Base-by-base conservation (phyloP, 2,329 filamentous ascomycete genomes). In the Aspergillus hortae region DNA sequence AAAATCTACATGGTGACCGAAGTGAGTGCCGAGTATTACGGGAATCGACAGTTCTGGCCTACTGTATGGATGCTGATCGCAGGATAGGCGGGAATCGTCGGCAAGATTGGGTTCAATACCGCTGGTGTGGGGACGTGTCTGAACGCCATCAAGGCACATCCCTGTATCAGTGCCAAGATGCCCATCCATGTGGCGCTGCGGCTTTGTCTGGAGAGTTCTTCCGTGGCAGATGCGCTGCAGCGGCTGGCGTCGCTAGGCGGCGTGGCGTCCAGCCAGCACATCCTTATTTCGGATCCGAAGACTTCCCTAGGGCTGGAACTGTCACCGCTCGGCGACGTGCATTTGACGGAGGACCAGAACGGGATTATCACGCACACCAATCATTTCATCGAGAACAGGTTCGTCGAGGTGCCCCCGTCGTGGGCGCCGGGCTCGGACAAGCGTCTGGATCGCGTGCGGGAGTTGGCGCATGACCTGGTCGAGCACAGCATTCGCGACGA, bases 31-130 rank as follows among this genome's bases (percentile, higher is more conserved):
- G 23, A 23, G 23, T 33, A 4, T 4, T 41, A 15, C 2, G 14
- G n/a, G 12, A 10, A 45, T 17, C 2, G 5, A 4, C 2, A 14
- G 2, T 2, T 4, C 33, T 4, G 15, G 12, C 38, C 3, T 23
- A 3, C 14, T 12, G 25, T 32, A 6, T 30, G 17, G 19, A 23
- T 33, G 23, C 21, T 52, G 4, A 48, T 14, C 4, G 10, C 2
- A 12, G 1, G 14, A 2, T 21, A 67, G 65, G 81, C 78, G 4
- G 81, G 81, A 7, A 74, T 83, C 17, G 77, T 87, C 32, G 84
- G 83, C 12, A 88, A 88, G 65, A 86, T 87, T 19, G 85, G 85
- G 0, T 73, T 87, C 57, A 88, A 88, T 60, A 71, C 69, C 14
- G 61, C 65, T 0, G 82, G 83, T 0, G 81, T 87, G 0, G 84